Conservation (phyloP, 2,329 filamentous ascomycete species). For the Grosmannia serpens region DNA sequence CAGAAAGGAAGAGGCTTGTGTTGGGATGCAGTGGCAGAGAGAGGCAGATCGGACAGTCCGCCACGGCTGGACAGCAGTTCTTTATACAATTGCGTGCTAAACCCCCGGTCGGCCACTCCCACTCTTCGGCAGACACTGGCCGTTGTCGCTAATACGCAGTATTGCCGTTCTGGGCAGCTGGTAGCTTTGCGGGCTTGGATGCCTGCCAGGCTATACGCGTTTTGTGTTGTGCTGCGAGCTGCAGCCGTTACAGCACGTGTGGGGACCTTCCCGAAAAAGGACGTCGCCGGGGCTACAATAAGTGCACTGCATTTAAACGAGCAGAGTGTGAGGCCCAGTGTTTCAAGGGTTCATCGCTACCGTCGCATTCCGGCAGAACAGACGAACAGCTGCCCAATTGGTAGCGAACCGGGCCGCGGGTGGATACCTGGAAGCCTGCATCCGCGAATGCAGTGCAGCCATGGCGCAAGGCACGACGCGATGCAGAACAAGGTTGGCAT, state of each 20-base stretch:
- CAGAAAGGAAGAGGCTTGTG: background rate
- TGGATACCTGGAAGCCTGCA: background rate
- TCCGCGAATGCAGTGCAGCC: background rate
- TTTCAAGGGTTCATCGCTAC: background rate
- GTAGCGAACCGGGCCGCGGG: background rate
- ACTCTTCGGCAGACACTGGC: background rate
- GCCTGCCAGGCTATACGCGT: too few relatives aligned
- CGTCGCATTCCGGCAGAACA: background rate
- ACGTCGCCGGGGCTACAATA: background rate
- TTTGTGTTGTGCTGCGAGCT: background rate
- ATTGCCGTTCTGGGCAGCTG: background rate
- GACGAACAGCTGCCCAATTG: background rate
- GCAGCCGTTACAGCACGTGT: background rate
- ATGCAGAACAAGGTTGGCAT: background rate
- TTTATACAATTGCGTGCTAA: too few relatives aligned
- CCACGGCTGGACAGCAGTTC: background rate
- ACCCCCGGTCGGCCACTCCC: background rate
- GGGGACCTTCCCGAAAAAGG: background rate
- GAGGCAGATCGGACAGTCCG: background rate
- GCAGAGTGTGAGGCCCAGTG: background rate
- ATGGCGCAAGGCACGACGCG: background rate
- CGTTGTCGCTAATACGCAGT: background rate
- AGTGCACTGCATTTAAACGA: background rate
- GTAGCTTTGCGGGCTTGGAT: background rate
- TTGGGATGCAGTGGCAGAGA: background rate